Percentiles rank a stretch among this genome's conserved stretches.
phyloP scores from a whole-genome alignment of 176 grass and related monocot species.

The Eremochloa ophiuroides region DNA sequence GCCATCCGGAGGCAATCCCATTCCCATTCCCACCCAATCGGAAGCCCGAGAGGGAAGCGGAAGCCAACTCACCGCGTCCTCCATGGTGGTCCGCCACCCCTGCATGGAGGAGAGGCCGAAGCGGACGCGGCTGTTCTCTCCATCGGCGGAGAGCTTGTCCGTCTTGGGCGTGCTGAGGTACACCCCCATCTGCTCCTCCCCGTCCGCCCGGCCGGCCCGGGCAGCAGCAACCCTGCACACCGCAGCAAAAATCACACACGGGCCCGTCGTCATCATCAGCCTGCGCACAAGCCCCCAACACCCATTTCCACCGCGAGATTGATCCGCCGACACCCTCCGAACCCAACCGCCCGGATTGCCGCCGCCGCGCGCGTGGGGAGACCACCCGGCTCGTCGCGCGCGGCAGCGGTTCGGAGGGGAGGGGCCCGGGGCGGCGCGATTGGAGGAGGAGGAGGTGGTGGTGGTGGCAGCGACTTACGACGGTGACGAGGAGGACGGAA shows the following conservation, averaged over 20 bases:
- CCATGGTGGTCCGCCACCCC: constrained; percentile 95
- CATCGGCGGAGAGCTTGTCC: constrained; percentile 68
- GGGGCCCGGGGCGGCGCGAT: background rate
- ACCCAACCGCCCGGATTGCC: background rate
- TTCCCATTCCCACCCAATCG: background rate
- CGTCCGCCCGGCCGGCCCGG: background rate
- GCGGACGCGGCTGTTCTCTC: constrained; percentile 49
- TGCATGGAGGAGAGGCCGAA: constrained; percentile 94
- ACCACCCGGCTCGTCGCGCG: background rate
- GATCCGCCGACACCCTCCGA: background rate
- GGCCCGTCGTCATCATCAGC: background rate
- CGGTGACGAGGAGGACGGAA: background rate
- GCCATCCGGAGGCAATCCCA: too few species aligned
- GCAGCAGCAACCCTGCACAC: constrained; percentile 9
- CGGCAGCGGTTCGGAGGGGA: background rate
- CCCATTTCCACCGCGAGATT: background rate
- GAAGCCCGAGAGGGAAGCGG: background rate
- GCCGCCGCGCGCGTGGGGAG: background rate
- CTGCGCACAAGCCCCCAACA: background rate
- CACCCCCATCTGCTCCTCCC: constrained; percentile 59
- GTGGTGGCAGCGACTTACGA: constrained; percentile 12
- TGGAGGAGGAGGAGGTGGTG: too few species aligned
- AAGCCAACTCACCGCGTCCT: constrained; percentile 68
- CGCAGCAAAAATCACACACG: background rate
- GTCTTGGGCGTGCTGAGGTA: constrained; percentile 97